phyloP scores from a whole-genome alignment of 805 yeast genomes.

The Schwanniomyces polymorphus region DNA sequence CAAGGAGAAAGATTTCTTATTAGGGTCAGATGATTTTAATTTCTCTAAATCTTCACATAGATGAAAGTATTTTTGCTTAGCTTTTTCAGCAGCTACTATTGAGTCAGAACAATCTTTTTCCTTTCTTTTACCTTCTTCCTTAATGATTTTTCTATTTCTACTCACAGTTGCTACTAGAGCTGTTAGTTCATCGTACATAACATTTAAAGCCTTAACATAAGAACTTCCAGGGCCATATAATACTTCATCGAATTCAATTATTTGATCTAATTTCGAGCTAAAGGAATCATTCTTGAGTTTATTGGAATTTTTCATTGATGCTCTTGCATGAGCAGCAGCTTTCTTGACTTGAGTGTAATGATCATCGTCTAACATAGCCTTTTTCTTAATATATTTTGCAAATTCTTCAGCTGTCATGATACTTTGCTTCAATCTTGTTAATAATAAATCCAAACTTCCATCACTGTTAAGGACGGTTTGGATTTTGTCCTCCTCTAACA shows the following conservation, averaged over 20 bases:
- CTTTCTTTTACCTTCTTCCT: slow-evolving; percentile 77
- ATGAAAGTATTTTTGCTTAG: slow-evolving; percentile 69
- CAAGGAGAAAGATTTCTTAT: slow-evolving; percentile 77
- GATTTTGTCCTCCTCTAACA: slow-evolving; percentile 54
- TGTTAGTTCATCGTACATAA: slow-evolving; percentile 81
- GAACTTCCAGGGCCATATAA: slow-evolving; percentile 66
- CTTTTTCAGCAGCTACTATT: slow-evolving; percentile 82
- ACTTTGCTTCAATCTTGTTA: slow-evolving; percentile 75
- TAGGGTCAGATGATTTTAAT: slow-evolving; percentile 76
- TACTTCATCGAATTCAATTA: slow-evolving; percentile 78
- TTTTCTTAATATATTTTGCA: slow-evolving; percentile 72
- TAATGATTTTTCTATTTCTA: slow-evolving; percentile 69
- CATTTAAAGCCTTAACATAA: slow-evolving; percentile 74
- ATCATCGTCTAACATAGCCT: slow-evolving; percentile 76
- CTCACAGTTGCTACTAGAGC: slow-evolving; percentile 71
- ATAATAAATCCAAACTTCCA: slow-evolving; percentile 70
- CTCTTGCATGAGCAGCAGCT: slow-evolving; percentile 57
- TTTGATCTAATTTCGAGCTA: slow-evolving; percentile 60
- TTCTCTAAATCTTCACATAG: slow-evolving; percentile 86
- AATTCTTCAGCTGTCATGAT: slow-evolving; percentile 84
- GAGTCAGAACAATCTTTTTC: slow-evolving; percentile 87
- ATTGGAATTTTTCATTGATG: slow-evolving; percentile 42
- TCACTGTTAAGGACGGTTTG: slow-evolving; percentile 61
- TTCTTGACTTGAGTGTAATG: slow-evolving; percentile 74
- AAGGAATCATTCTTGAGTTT: slow-evolving; percentile 65